Base-by-base conservation (phyloP, 495 filamentous ascomycete genomes). In the Penicillium odoratum region DNA sequence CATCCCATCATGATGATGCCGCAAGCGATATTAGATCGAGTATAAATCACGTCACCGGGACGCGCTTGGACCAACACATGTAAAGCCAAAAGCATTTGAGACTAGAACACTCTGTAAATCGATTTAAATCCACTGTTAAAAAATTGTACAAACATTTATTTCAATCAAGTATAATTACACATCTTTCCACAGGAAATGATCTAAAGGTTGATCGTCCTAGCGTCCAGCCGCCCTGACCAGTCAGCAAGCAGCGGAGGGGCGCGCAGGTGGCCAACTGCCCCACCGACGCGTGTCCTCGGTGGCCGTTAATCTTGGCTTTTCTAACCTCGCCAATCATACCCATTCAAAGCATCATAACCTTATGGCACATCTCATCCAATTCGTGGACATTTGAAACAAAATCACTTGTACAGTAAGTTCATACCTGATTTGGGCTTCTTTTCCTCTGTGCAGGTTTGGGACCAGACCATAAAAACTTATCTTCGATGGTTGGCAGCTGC, bases 221-320 rank as follows among this genome's bases (percentile, higher is more conserved):
- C 51, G 48, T 57, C 59, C 62, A 65, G 58, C 63, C 60, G 60
- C 54, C 16, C 55, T 51, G 47, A 36, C 66, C 63, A 69, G 48
- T 66, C 55, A 68, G 53, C 51, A 30, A 25, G 7, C 34, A 18
- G 42, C 49, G 33, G 59, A 59, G 60, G 53, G 59, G 51, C 62
- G 51, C 62, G 21, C 55, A 38, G 36, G 55, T 56, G 59, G 52
- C 52, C 61, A 57, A 42, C 36, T 25, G 34, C 30, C 13, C 62
- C 66, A 69, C 63, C 26, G 60, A 69, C 66, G 64, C 66, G 66
- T 66, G 66, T 69, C 65, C 55, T 34, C n/a, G 29, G 25, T 48
- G 4, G 11, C 42, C 40, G 25, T 54, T 45, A 46, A 30, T 21
- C 21, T 45, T 45, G 51, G 51, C 51, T 26, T 31, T 15, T 15